Evolutionary conservation across 169 alveolate species (phyloP), one percentile per base, ranked within the genome.

Genomic region (Pseudocohnilembus persalinus): DNA sequence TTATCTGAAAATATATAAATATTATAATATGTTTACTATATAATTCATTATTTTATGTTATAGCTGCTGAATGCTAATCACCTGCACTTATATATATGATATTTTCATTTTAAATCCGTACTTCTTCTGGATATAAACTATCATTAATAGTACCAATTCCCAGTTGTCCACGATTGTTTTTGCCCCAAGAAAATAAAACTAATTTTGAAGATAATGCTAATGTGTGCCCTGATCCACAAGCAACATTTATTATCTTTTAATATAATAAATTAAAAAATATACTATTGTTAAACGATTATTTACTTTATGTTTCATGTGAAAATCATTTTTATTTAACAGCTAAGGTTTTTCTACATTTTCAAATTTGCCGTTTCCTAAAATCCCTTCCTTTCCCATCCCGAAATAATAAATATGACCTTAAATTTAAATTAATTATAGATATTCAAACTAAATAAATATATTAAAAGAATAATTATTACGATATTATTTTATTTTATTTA

Each of bases 151-250:
- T 92, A 29, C 96, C 96, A 0, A 88, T 63, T 4, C 99, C 99
- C 35, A 96, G 93, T 78, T 97, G 93, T 1, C 99, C 98, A 88
- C 94, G 92, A 74, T 86, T 89, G 90, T 97, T 97, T 29, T 95
- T 91, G 6, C 99, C 99, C 96, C 97, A 97, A 29, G 94, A 89
- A 83, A 81, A 95, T 16, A 96, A 85, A 0, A 74, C 77, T 6
- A 96, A 95, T 83, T 92, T 87, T 73, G 91, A 95, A 29, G 97
- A 89, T 31, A 96, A 87, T n/a, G 97, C 98, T 74, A 95, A 86
- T 31, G 96, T 90, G 88, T 96, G 98, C 26, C 95, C 93, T 85
- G 94, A 92, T 72, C 98, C 98, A 31, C 97, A 97, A 81, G 94
- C 88, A 4, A 49, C 68, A 49, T 20, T 49, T 49, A 49, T 49